Evolutionary conservation across 2,329 filamentous ascomycete species (phyloP), one percentile per base, ranked within the genome.

Genomic region (Alternaria solani): DNA sequence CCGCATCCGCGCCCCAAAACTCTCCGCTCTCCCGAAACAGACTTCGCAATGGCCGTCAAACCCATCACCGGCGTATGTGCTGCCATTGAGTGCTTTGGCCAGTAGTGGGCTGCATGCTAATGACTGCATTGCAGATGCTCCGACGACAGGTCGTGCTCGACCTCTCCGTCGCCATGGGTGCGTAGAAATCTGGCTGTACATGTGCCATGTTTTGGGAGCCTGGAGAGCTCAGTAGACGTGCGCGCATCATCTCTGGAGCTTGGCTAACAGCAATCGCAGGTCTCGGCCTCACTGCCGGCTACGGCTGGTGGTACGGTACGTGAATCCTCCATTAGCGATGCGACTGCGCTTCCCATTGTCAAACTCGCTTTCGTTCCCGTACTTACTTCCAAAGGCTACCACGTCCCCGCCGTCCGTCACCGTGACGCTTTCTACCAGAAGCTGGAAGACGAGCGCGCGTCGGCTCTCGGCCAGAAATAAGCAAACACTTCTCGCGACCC

Each of bases 241-340:
- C 54, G 62, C 34, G 48, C n/a, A 14, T 20, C 28, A n/a, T 26
- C 49, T 55, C 39, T 41, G 52, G 43, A 70, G 59, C 65, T 68
- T 46, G 39, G 57, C 72, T 77, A 65, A 77, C 67, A 49, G 59
- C 59, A 55, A 46, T 48, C 42, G 48, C 67, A 89, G 87, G 87
- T 79, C 85, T 89, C 76, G 87, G 87, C 72, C 83, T 85, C 67
- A 81, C 86, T 68, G 82, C 83, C 77, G 88, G 87, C 70, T 90
- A 89, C 80, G 83, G 85, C 75, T 90, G 85, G 83, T 90, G 88
- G 88, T 90, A 90, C 81, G 87, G 81, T 83, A 83, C 65, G 82
- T 84, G 74, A 72, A 61, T 30, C 51, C 32, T 39, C 44, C 30
- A 8, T 36, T 18, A 11, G 51, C 30, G 47, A 49, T 49, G 42